A percentile compares a stretch with the other conserved stretches of the same genome.
Evolutionary conservation across 345 rosid species (phyloP).

Genomic region (Salix exigua): DNA sequence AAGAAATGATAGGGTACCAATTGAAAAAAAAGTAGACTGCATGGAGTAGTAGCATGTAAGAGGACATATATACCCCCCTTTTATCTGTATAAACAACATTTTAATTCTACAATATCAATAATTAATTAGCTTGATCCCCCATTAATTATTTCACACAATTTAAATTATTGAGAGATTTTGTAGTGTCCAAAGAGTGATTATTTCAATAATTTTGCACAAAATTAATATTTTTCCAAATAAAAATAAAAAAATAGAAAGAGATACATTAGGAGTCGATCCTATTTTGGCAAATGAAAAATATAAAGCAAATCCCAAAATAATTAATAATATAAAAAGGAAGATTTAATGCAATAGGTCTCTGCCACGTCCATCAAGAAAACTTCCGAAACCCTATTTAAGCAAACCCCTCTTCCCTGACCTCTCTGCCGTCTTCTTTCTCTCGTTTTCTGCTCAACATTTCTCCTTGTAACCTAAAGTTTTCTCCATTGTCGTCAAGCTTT

Average conservation of each 20-base stretch:
- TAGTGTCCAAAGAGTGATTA: no score
- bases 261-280: background rate
- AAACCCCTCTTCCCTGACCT: background rate
- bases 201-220: no score
- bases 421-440: background rate
- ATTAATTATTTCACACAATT: no score
- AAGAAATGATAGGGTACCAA: no score
- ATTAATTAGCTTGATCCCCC: no score
- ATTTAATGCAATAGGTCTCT: slow-evolving; percentile 6
- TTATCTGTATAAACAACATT: no score
- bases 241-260: background rate
- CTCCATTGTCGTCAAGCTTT: background rate
- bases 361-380: background rate
- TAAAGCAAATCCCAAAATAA: background rate
- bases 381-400: slow-evolving; percentile 27
- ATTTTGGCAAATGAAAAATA: background rate
- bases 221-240: no score
- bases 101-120: no score
- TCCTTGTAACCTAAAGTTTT: background rate
- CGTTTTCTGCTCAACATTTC: background rate
- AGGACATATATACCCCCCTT: background rate
- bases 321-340: background rate
- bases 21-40: no score
- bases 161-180: no score
- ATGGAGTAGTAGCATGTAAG: no score